These are phyloP conservation scores for Peronospora farinosa DNA, from an alignment of 352 stramenopile genomes.

Conservation along the genomic window DNA sequence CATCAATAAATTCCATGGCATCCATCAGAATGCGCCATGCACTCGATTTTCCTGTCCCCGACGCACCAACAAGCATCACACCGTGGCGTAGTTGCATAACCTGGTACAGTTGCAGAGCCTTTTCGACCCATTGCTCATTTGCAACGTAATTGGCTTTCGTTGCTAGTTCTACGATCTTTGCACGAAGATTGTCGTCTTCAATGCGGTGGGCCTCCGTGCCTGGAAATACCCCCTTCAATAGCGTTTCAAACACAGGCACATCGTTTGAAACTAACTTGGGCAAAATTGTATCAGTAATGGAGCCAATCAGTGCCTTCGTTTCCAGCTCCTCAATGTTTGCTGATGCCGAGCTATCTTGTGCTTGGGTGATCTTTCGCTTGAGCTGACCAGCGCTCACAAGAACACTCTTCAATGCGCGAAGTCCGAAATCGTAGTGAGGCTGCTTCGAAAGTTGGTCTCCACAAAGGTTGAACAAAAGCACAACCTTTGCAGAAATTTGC, in stretches of 20 bases:
- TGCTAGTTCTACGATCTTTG: slow-evolving; percentile 90
- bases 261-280: slow-evolving; percentile 98
- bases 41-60: slow-evolving; percentile 95
- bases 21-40: slow-evolving; percentile 91
- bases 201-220: slow-evolving; percentile 79
- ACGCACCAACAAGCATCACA: slow-evolving; percentile 98
- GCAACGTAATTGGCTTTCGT: slow-evolving; percentile 83
- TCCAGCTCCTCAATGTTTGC: slow-evolving; percentile 78
- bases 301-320: slow-evolving; percentile 92
- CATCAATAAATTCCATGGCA: slow-evolving; percentile 92
- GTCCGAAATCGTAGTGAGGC: slow-evolving; percentile 99
- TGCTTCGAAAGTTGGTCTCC: slow-evolving; percentile 97
- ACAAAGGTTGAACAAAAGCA: slow-evolving; percentile 98
- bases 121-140: slow-evolving; percentile 94
- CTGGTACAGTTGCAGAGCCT: slow-evolving; percentile 98
- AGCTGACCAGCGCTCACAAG: slow-evolving; percentile 97
- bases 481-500: slow-evolving; percentile 93
- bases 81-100: slow-evolving; percentile 96
- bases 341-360: slow-evolving; percentile 28
- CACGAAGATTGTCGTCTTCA: slow-evolving; percentile 84
- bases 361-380: slow-evolving; percentile 89
- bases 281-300: slow-evolving; percentile 98
- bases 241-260: slow-evolving; percentile 92
- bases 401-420: slow-evolving; percentile 98
- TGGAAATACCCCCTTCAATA: slow-evolving; percentile 97